phyloP scores from a whole-genome alignment of 768 basidiomycete genomes.

The Pulveroboletus sp. region DNA sequence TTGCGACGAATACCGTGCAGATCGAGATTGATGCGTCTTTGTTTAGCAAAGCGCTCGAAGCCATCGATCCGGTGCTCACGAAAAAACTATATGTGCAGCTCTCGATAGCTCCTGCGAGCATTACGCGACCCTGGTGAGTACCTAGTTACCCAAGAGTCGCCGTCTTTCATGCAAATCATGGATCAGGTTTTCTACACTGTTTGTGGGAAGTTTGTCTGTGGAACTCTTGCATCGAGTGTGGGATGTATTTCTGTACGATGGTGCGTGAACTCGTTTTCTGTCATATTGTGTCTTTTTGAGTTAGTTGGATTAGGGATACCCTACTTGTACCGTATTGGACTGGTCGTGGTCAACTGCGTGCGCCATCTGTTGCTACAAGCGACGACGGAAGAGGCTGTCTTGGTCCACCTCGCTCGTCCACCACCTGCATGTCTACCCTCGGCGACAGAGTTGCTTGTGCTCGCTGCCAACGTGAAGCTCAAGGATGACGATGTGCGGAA shows the following conservation, averaged over 20 bases:
- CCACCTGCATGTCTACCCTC: conserved; percentile 53
- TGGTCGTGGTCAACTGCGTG: conserved; percentile 60
- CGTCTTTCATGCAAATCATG: neutral
- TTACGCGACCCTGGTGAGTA: conserved; percentile 64
- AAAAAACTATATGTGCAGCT: conserved; percentile 68
- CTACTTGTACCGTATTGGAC: conserved; percentile 70
- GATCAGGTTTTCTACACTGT: conserved; percentile 69
- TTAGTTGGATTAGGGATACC: conserved; percentile 51
- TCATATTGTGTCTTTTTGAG: neutral
- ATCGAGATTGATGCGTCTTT: conserved; percentile 75
- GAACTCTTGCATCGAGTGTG: conserved; percentile 72
- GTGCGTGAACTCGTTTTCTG: conserved; percentile 35
- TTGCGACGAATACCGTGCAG: conserved; percentile 56
- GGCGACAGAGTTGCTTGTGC: conserved; percentile 57
- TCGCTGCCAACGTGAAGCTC: conserved; percentile 62
- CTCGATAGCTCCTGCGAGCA: conserved; percentile 51
- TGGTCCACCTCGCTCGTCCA: conserved; percentile 50
- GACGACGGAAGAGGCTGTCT: conserved; percentile 43
- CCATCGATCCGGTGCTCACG: conserved; percentile 53
- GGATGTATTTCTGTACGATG: conserved; percentile 83
- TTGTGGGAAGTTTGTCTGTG: conserved; percentile 61
- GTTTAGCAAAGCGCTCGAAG: conserved; percentile 69
- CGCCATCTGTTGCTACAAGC: conserved; percentile 58
- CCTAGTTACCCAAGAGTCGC: neutral
- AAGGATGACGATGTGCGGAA: conserved; percentile 81